phyloP scores from a whole-genome alignment of 805 yeast genomes.

The Monosporozyma unispora region DNA sequence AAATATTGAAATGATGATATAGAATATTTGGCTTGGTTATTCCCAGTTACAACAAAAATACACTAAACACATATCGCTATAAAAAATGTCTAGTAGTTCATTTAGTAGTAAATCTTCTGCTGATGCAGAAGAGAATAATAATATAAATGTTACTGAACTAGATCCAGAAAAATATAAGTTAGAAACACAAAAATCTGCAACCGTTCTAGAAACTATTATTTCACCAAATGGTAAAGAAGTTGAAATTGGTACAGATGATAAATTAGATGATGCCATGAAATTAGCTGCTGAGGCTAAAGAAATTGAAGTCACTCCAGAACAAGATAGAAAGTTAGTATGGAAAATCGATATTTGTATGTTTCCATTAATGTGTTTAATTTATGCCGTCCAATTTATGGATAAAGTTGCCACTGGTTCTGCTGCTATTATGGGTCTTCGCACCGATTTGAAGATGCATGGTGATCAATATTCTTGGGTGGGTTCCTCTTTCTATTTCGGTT shows the following conservation, averaged over 20 bases:
- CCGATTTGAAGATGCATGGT: conserved; percentile 38
- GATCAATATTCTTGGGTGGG: conserved; percentile 45
- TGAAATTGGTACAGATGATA: conserved; percentile 27
- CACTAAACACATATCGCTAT: too few species aligned
- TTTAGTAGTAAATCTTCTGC: too few species aligned
- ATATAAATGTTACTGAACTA: too few species aligned
- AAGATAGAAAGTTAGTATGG: conserved; percentile 32
- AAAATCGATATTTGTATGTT: conserved; percentile 45
- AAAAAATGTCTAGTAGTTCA: too few species aligned
- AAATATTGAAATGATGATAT: too few species aligned
- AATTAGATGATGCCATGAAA: conserved; percentile 41
- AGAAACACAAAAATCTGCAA: background rate
- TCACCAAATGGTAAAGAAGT: conserved; percentile 24
- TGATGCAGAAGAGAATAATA: too few species aligned
- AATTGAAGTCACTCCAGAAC: conserved; percentile 26
- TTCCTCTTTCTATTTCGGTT: conserved; percentile 58
- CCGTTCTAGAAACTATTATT: conserved; percentile 9
- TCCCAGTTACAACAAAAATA: too few species aligned
- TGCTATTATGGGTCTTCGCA: conserved; percentile 42
- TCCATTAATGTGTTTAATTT: conserved; percentile 42
- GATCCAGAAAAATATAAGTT: background rate
- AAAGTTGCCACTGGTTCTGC: conserved; percentile 45
- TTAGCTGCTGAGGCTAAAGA: conserved; percentile 31
- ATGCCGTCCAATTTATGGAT: conserved; percentile 52
- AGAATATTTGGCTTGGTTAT: too few species aligned